These are phyloP conservation scores for Aspergillus pseudoglaucus DNA, from an alignment of 2,329 filamentous ascomycete genomes.

Conservation along the genomic window DNA sequence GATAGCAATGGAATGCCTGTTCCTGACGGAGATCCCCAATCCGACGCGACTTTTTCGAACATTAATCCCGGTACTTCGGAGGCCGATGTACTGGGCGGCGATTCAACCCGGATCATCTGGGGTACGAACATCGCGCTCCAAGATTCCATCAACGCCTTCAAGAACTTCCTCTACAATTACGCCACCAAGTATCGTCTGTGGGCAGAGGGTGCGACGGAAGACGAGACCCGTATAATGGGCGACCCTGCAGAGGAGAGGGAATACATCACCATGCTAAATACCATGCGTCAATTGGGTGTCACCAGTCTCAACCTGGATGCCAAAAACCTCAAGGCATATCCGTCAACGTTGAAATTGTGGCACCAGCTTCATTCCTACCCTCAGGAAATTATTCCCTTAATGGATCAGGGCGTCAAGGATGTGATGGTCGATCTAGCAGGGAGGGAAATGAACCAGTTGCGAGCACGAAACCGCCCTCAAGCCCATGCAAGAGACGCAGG, in stretches of 20 bases:
- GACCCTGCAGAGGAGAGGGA: slow-evolving; percentile 70
- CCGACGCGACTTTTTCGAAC: slow-evolving; percentile 61
- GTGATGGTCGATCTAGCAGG: slow-evolving; percentile 84
- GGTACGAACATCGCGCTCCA: slow-evolving; percentile 93
- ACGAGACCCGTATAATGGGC: slow-evolving; percentile 61
- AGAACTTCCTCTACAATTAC: slow-evolving; percentile 88
- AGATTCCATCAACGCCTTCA: slow-evolving; percentile 80
- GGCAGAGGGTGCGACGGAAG: slow-evolving; percentile 72
- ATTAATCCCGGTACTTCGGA: slow-evolving; percentile 82
- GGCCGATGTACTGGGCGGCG: slow-evolving; percentile 77
- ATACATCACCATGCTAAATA: slow-evolving; percentile 78
- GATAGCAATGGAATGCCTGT: slow-evolving; percentile 58
- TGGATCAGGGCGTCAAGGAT: slow-evolving; percentile 93
- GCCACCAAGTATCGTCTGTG: slow-evolving; percentile 92
- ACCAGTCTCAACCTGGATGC: slow-evolving; percentile 82
- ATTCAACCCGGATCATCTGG: slow-evolving; percentile 81
- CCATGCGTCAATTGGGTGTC: slow-evolving; percentile 82
- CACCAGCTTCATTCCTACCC: slow-evolving; percentile 92
- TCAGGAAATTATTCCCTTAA: slow-evolving; percentile 90
- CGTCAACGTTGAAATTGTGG: slow-evolving; percentile 87
- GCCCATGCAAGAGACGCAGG: slow-evolving; percentile 51
- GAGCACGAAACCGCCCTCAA: slow-evolving; percentile 48
- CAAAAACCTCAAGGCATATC: slow-evolving; percentile 84
- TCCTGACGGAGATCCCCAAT: slow-evolving; percentile 42
- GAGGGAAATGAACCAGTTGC: slow-evolving; percentile 66